Percentiles rank a stretch among this genome's conserved stretches.
These are phyloP conservation scores for Penicillium mononematosum DNA, from an alignment of 495 filamentous ascomycete genomes.

Conservation along the genomic window DNA sequence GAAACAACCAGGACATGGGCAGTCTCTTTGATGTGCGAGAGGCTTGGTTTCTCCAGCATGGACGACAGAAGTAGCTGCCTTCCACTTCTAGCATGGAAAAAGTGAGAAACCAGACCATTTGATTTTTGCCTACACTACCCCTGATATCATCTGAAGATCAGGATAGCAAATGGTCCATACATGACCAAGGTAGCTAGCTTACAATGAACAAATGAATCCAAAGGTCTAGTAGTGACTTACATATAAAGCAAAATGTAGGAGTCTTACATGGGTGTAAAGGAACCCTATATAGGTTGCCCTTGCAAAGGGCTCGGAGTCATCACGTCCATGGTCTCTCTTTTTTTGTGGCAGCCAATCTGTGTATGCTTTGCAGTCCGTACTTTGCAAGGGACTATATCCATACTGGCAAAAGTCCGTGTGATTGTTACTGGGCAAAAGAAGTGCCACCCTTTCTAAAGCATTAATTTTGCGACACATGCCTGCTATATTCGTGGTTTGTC, in stretches of 20 bases:
- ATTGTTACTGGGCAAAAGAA: not conserved
- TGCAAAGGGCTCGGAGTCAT: too few relatives aligned
- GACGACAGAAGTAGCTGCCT: conserved; percentile 10
- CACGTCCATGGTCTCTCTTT: too few relatives aligned
- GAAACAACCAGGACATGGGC: conserved; percentile 57
- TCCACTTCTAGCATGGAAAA: conserved; percentile 1
- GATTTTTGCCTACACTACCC: not conserved
- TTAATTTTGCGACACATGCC: not conserved
- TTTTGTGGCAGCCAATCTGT: too few relatives aligned
- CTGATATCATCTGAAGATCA: not conserved
- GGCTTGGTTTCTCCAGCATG: conserved; percentile 37
- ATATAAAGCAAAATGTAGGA: not conserved
- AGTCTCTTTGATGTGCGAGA: conserved; percentile 54
- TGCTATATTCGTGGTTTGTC: not conserved
- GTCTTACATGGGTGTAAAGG: not conserved
- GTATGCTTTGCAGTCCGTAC: too few relatives aligned
- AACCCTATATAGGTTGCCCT: too few relatives aligned
- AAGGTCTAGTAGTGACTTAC: not conserved
- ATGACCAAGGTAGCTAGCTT: not conserved
- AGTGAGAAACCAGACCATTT: not conserved
- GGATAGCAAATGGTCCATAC: not conserved
- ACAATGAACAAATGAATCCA: not conserved
- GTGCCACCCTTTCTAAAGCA: not conserved
- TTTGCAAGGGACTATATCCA: too few relatives aligned
- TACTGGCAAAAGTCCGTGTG: not conserved